Conservation (phyloP, 2,329 filamentous ascomycete genomes). For the Seiridium unicorne region DNA sequence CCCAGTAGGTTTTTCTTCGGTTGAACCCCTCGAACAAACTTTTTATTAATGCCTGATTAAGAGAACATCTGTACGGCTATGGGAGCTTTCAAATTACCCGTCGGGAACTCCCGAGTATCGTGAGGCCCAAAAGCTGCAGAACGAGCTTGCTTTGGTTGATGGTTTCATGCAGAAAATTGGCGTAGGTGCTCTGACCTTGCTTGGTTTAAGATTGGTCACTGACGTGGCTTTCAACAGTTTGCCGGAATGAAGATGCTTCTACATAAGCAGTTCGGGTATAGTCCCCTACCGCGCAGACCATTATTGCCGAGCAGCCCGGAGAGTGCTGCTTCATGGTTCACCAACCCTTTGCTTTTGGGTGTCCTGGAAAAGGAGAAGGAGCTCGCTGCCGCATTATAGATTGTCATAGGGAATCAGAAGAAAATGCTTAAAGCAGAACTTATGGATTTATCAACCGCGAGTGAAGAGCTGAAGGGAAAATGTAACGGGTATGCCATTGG, state of each 20-base stretch:
- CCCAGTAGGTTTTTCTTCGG: not conserved
- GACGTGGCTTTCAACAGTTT: not conserved
- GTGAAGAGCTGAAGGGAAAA: too few species aligned
- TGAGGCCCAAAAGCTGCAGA: slow-evolving; percentile 10
- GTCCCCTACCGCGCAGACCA: slow-evolving; percentile 7
- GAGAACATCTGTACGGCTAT: slow-evolving; percentile 7
- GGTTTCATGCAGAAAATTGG: slow-evolving; percentile 13
- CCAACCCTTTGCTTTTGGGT: slow-evolving; percentile 5
- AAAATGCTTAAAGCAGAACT: too few species aligned
- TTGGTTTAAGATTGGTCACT: not conserved
- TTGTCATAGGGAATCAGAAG: not conserved
- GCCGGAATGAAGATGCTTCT: slow-evolving; percentile 13
- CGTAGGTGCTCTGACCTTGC: not conserved
- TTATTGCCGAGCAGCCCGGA: slow-evolving; percentile 4
- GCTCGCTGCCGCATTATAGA: not conserved
- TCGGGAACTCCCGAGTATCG: slow-evolving; percentile 2
- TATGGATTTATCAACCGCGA: not conserved
- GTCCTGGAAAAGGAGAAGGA: slow-evolving; percentile 7
- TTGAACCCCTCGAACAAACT: not conserved
- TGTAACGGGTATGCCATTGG: too few species aligned
- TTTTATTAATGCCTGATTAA: not conserved
- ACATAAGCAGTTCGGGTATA: slow-evolving; percentile 11
- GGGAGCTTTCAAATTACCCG: slow-evolving; percentile 7
- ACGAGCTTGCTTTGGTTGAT: slow-evolving; percentile 7
- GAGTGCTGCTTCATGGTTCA: slow-evolving; percentile 7